Base-by-base conservation (phyloP, 1,139 yeast genomes). In the Debaryomyces singareniensis region DNA sequence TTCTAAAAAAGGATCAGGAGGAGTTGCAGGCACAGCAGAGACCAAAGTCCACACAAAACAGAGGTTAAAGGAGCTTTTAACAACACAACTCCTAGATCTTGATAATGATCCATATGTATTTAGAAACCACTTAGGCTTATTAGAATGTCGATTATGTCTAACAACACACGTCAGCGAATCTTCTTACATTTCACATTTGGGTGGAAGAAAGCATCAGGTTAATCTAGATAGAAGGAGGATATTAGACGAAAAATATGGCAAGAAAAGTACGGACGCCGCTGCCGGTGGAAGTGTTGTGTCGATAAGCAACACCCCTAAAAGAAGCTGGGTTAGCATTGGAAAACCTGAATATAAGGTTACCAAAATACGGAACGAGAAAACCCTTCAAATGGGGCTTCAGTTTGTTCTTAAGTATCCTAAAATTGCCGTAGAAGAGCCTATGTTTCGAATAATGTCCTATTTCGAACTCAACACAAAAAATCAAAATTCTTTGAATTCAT, bases 61-160 rank as follows among this genome's bases (percentile, higher is more conserved):
- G 35, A 62, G 94, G 18, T 68, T 83, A 16, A 66, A 75, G 26
- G 78, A 80, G 45, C 67, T 85, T 26, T 68, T 85, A 21, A 61
- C 78, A 18, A 71, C 78, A 5, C 71, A 77, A 29, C 62, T 63
- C 3, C 64, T 80, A 12, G 79, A 82, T 47, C 55, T 84, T 5
- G 85, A 78, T 26, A 71, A 72, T 30, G 86, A 85, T 46, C 95
- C 95, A 1, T 85, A 83, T 52, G 82, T 83, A 12, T 72, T 76
- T 52, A 69, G 75, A 40, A 84, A 82, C 49, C 86, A 80, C 44
- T 55, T 78, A 13, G 95, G 95, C 2, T 56, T 75, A 28, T 60
- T 79, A 18, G 95, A 85, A 47, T 86, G 96, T 50, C 66, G 71
- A 27, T 61, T 85, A 20, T 86, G 96, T 49, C 55, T 77, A 20